Conservation (phyloP, 2,329 filamentous ascomycete genomes). For the Colletotrichum costaricense region DNA sequence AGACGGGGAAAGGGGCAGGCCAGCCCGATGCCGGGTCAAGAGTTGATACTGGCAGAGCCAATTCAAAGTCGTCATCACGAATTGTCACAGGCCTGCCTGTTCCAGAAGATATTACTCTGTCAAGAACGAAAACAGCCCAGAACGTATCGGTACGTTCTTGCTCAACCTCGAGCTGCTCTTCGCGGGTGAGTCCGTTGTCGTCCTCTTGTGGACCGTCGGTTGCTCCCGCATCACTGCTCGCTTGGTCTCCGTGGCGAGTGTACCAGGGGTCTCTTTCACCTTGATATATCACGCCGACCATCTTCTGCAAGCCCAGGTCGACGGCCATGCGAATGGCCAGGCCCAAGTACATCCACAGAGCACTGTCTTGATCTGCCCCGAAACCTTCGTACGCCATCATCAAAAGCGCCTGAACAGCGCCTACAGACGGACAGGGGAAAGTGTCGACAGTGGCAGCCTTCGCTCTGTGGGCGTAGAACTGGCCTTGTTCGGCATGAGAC, state of each 20-base stretch:
- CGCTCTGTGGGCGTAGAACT: constrained; percentile 83
- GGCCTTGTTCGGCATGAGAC: constrained; percentile 75
- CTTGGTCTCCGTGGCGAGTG: constrained; percentile 55
- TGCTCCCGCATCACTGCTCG: constrained; percentile 41
- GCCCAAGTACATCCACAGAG: constrained; percentile 93
- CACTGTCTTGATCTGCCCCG: constrained; percentile 87
- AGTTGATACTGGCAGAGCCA: constrained; percentile 70
- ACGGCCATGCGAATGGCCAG: constrained; percentile 87
- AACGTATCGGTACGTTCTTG: constrained; percentile 88
- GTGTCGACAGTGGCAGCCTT: constrained; percentile 86
- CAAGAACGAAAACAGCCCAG: constrained; percentile 90
- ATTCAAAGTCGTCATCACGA: constrained; percentile 85
- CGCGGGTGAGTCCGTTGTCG: constrained; percentile 52
- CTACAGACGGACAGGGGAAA: constrained; percentile 84
- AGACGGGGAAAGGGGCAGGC: constrained; percentile 82
- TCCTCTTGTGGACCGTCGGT: constrained; percentile 51
- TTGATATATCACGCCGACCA: constrained; percentile 76
- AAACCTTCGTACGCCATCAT: constrained; percentile 91
- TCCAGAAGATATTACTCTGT: constrained; percentile 87
- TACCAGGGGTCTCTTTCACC: constrained; percentile 64
- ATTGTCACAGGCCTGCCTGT: constrained; percentile 87
- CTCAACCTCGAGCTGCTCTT: constrained; percentile 75
- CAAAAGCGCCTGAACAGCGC: constrained; percentile 85
- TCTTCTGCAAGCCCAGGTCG: constrained; percentile 83
- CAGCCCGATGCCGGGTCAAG: constrained; percentile 70